phyloP scores from a whole-genome alignment of 2,329 filamentous ascomycete genomes.

The Blastomyces silverae region DNA sequence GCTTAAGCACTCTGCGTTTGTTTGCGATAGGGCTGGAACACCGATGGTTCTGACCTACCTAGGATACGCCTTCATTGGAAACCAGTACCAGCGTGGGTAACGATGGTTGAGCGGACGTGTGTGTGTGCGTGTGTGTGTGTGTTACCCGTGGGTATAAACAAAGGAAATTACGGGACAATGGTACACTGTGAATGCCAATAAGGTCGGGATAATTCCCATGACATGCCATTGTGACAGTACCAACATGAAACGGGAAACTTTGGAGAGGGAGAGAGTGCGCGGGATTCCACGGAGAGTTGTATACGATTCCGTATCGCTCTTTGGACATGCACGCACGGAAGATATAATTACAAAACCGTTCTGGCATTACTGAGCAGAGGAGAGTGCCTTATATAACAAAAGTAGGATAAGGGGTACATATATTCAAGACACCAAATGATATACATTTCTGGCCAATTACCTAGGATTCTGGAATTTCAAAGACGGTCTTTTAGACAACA shows the following conservation, averaged over 20 bases:
- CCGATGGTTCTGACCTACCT: constrained; percentile 39
- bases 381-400: neutral
- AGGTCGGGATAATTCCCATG: constrained; percentile 58
- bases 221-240: constrained; percentile 51
- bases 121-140: too few species aligned
- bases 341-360: too few species aligned
- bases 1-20: constrained; percentile 55
- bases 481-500: neutral
- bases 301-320: constrained; percentile 62
- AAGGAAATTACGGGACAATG: constrained; percentile 51
- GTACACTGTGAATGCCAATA: constrained; percentile 49
- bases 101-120: constrained; percentile 43
- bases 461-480: neutral
- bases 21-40: constrained; percentile 55
- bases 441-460: neutral
- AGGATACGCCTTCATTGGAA: constrained; percentile 59
- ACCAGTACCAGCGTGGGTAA: constrained; percentile 40
- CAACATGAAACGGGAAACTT: constrained; percentile 59
- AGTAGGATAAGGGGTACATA: neutral
- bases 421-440: neutral
- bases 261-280: constrained; percentile 48
- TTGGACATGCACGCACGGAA: constrained; percentile 49
- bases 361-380: too few species aligned
- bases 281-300: constrained; percentile 55
- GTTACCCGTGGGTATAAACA: constrained; percentile 47